These are phyloP conservation scores for Tetrapisispora phaffii DNA, from an alignment of 805 yeast genomes.

Conservation along the genomic window DNA sequence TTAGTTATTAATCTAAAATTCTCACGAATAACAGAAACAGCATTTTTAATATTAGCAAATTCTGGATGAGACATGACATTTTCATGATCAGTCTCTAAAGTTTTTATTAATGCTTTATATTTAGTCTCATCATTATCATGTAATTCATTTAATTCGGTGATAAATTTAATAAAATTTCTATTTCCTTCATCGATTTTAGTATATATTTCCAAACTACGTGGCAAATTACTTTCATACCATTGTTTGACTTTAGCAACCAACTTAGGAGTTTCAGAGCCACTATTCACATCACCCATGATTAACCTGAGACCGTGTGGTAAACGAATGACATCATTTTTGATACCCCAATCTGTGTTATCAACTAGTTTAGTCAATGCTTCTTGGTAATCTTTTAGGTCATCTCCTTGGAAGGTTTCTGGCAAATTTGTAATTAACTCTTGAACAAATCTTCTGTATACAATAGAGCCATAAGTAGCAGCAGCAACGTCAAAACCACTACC, in stretches of 20 bases:
- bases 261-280: constrained; percentile 92
- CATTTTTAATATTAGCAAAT: constrained; percentile 29
- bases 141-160: constrained; percentile 34
- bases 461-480: constrained; percentile 86
- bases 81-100: constrained; percentile 8
- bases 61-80: constrained; percentile 12
- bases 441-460: constrained; percentile 66
- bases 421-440: constrained; percentile 41
- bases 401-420: constrained; percentile 13
- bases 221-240: constrained; percentile 55
- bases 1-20: constrained; percentile 51
- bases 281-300: constrained; percentile 86
- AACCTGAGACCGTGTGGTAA: constrained; percentile 63
- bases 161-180: constrained; percentile 39
- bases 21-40: constrained; percentile 44
- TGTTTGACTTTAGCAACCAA: constrained; percentile 63
- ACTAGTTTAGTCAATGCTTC: constrained; percentile 30
- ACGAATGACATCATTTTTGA: constrained; percentile 42
- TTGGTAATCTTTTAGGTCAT: constrained; percentile 18
- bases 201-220: constrained; percentile 45
- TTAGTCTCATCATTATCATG: constrained; percentile 23
- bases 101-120: constrained; percentile 29
- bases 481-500: constrained; percentile 98
- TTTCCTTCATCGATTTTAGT: constrained; percentile 49
- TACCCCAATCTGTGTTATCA: constrained; percentile 48